phyloP scores from a whole-genome alignment of 2,329 filamentous ascomycete species.

The Hypoxylon sp. region DNA sequence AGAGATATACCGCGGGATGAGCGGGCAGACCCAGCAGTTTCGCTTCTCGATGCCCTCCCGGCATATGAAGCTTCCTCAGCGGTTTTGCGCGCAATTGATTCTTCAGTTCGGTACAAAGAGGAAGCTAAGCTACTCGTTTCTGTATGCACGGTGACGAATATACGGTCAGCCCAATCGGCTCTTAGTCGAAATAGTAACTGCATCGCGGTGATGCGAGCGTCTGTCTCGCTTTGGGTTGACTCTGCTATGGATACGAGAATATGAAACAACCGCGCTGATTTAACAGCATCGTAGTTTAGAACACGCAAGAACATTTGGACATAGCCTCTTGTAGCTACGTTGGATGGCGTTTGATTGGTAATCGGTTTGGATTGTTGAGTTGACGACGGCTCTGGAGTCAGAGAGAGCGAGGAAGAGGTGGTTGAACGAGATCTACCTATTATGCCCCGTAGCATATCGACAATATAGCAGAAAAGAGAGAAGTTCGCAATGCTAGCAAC shows the following conservation, averaged over 20 bases:
- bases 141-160: constrained; percentile 77
- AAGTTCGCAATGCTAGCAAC: constrained; percentile 72
- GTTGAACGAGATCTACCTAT: constrained; percentile 64
- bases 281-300: constrained; percentile 74
- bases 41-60: constrained; percentile 60
- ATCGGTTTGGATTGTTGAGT: constrained; percentile 49
- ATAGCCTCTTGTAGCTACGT: constrained; percentile 78
- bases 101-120: constrained; percentile 75
- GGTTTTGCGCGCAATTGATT: constrained; percentile 64
- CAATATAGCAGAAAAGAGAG: constrained; percentile 70
- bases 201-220: constrained; percentile 80
- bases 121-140: constrained; percentile 81
- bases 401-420: constrained; percentile 50
- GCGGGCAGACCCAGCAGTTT: constrained; percentile 58
- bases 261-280: constrained; percentile 73
- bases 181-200: constrained; percentile 85
- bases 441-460: constrained; percentile 65
- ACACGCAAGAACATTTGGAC: constrained; percentile 82
- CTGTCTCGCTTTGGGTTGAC: constrained; percentile 70
- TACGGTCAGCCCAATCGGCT: constrained; percentile 82
- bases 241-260: constrained; percentile 74
- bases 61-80: constrained; percentile 65
- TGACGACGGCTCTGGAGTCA: constrained; percentile 43
- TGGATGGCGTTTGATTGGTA: constrained; percentile 69
- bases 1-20: constrained; percentile 67